phyloP scores from a whole-genome alignment of 106 monocot genomes.

The Triglochin maritima region DNA sequence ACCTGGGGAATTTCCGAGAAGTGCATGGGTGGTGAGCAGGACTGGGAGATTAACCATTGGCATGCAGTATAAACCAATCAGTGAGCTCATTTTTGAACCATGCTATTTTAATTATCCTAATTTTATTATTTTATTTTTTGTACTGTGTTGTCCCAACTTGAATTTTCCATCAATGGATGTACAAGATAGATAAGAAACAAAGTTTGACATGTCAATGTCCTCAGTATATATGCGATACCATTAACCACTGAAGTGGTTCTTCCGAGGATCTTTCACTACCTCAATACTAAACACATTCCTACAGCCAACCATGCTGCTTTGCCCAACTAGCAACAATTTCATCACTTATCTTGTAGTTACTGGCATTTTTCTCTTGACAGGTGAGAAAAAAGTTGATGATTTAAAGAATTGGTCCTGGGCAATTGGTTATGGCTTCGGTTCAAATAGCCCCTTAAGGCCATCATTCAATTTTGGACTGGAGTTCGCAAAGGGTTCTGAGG shows the following conservation, averaged over 20 bases:
- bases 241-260: no score
- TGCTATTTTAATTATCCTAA: background rate
- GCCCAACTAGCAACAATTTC: background rate
- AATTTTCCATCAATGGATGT: no score
- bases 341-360: background rate
- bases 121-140: background rate
- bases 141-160: no score
- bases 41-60: constrained; percentile 65
- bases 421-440: constrained; percentile 77
- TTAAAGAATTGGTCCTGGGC: constrained; percentile 71
- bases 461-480: constrained; percentile 90
- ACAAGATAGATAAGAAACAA: no score
- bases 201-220: no score
- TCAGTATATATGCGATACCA: no score
- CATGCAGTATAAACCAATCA: constrained; percentile 44
- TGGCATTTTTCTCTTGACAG: constrained; percentile 12
- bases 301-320: background rate
- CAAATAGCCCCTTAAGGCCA: constrained; percentile 77
- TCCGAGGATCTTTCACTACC: no score
- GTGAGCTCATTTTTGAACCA: constrained; percentile 24
- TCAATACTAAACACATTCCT: no score
- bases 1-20: constrained; percentile 41
- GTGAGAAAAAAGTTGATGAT: constrained; percentile 43
- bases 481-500: constrained; percentile 60
- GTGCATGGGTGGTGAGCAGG: constrained; percentile 75